Evolutionary conservation across 345 rosid genomes (phyloP), one percentile per base, ranked within the genome.

Genomic region (Cardamine occulta): DNA sequence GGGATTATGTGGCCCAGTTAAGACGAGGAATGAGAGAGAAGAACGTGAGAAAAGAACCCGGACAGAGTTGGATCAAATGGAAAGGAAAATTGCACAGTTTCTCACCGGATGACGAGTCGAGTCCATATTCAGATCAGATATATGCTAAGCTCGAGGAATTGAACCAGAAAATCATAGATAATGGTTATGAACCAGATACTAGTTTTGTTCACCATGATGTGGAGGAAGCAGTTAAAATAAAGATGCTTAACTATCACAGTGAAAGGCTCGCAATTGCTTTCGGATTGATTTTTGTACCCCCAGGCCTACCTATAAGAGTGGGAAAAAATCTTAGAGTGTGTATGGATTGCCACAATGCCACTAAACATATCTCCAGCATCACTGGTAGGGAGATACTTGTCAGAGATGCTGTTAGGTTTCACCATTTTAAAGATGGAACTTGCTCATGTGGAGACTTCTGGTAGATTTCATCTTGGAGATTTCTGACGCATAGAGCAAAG

Each of bases 391-490:
- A 94, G 82, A 94, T 94, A 55, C 85, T 94, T 21, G 95, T 94
- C 58, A 85, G 97, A 87, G 97, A 94, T 81, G 83, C 97, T 68
- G 96, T 85, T 13, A 82, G 98, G 69, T 91, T 86, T 82, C 97
- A 94, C 82, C 83, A 83, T 60, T 94, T 90, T 63, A 90, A 85
- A 83, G 88, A 88, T 88, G 98, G 98, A 81, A 78, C 76, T 7
- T 94, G 98, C 80, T 94, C 96, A 26, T 94, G 97, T 3, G 95
- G 96, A 73, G 97, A 94, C 84, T 94, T 94, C 81, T 91, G 98
- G 98, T 94, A 82, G 89, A 59, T 51, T 39, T 47, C 18, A 18
- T 26, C 40, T 11, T 70, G 45, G 51, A 58, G 45, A 49, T 18
- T 74, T 58, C 47, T 18, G 59, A 56, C 57, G 37, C 47, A 47